Percentiles rank a stretch among this genome's conserved stretches.
phyloP scores from a whole-genome alignment of 495 filamentous ascomycete genomes.

The Penicillium parvum region DNA sequence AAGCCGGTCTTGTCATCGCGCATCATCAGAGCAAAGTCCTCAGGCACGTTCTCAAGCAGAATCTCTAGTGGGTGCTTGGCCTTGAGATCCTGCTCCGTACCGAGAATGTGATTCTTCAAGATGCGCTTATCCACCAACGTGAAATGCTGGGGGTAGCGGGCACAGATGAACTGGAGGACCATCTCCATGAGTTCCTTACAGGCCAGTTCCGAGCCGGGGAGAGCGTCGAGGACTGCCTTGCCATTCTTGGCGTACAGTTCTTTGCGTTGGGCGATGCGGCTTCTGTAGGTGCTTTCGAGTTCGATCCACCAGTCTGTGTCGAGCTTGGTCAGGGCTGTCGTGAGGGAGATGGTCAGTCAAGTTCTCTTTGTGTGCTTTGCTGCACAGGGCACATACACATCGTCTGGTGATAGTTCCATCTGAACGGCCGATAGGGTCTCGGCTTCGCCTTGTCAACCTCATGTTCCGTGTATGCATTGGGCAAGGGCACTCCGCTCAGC shows the following conservation, averaged over 20 bases:
- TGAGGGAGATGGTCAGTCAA: conserved; percentile 8
- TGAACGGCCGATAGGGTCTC: conserved; percentile 74
- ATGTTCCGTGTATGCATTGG: conserved; percentile 60
- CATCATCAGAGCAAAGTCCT: conserved; percentile 81
- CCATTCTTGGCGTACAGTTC: conserved; percentile 63
- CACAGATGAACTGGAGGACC: conserved; percentile 70
- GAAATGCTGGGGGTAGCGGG: conserved; percentile 80
- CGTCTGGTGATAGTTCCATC: conserved; percentile 88
- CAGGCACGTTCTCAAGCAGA: conserved; percentile 77
- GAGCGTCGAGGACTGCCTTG: conserved; percentile 56
- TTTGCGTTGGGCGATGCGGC: conserved; percentile 67
- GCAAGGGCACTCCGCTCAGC: conserved; percentile 75
- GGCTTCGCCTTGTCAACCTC: conserved; percentile 60
- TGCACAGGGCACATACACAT: conserved; percentile 64
- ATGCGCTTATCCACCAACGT: conserved; percentile 54
- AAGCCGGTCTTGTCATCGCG: conserved; percentile 65
- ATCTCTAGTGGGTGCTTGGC: conserved; percentile 65
- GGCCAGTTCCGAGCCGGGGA: conserved; percentile 76
- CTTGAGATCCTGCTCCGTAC: conserved; percentile 57
- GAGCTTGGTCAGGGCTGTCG: conserved; percentile 68
- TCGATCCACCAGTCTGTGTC: conserved; percentile 92
- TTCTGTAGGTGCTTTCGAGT: conserved; percentile 70
- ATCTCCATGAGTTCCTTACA: conserved; percentile 93
- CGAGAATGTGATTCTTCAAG: conserved; percentile 69
- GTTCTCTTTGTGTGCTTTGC: neutral